Evolutionary conservation across 2,329 filamentous ascomycete species (phyloP).

Genomic region (Penicillium sp.): DNA sequence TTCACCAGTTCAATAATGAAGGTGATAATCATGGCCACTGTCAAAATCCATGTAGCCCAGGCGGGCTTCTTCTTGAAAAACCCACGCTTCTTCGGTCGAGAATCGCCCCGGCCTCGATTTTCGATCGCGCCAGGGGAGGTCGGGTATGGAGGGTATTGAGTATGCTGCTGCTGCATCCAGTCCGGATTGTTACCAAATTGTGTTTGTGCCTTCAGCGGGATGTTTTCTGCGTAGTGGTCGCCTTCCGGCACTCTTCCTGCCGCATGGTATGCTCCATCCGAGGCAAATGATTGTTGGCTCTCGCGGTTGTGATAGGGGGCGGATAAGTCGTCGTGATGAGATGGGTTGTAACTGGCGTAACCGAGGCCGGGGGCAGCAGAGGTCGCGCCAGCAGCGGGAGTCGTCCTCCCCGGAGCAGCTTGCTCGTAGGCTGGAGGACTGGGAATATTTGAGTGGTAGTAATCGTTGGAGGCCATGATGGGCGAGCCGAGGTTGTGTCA

Average conservation of each 20-base stretch:
- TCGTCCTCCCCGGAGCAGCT: constrained; percentile 36
- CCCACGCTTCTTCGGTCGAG: constrained; percentile 45
- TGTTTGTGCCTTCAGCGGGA: constrained; percentile 42
- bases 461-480: constrained; percentile 68
- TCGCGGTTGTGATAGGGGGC: constrained; percentile 44
- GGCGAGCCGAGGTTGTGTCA: constrained; percentile 16
- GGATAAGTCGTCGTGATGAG: constrained; percentile 48
- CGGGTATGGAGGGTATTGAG: constrained; percentile 45
- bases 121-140: constrained; percentile 56
- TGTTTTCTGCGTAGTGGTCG: constrained; percentile 48
- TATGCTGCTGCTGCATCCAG: constrained; percentile 51
- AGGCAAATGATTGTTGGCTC: constrained; percentile 42
- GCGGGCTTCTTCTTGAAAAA: constrained; percentile 66
- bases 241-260: constrained; percentile 37
- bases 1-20: constrained; percentile 88
- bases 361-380: constrained; percentile 22
- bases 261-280: constrained; percentile 37
- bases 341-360: constrained; percentile 26
- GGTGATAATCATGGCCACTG: constrained; percentile 75
- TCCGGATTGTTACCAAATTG: constrained; percentile 43
- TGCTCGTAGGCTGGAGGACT: constrained; percentile 39
- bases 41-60: constrained; percentile 82
- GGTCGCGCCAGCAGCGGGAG: constrained; percentile 34
- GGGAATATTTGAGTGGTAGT: constrained; percentile 59
- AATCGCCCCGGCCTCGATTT: constrained; percentile 14